phyloP scores from a whole-genome alignment of 352 stramenopile species.

The Thraustochytrium sp. region DNA sequence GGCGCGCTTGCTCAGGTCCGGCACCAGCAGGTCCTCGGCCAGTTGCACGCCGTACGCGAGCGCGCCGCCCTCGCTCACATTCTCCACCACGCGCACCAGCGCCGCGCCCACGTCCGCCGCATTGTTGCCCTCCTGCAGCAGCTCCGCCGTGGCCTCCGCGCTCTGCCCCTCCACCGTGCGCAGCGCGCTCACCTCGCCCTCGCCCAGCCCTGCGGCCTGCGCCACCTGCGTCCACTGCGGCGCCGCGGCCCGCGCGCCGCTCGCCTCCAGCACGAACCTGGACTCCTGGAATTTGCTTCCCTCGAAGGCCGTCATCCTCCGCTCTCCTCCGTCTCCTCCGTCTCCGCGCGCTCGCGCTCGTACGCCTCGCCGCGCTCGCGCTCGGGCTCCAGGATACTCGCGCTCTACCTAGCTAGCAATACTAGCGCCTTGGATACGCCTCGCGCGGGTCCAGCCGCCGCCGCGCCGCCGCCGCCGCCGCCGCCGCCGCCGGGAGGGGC shows the following conservation, averaged over 20 bases:
- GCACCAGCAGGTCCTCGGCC: background rate
- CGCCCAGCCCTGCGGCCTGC: background rate
- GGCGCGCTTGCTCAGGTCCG: background rate
- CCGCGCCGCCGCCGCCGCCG: too few relatives aligned
- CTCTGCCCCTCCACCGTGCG: background rate
- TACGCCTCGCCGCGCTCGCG: too few relatives aligned
- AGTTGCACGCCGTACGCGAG: background rate
- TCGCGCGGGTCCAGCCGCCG: too few relatives aligned
- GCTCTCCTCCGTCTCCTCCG: too few relatives aligned
- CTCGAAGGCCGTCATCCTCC: background rate
- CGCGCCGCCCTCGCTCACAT: background rate
- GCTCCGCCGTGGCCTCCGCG: background rate
- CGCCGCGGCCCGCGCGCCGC: background rate
- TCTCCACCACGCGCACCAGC: background rate
- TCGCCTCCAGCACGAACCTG: background rate
- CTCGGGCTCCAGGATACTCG: too few relatives aligned
- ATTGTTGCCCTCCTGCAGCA: background rate
- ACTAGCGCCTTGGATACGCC: too few relatives aligned
- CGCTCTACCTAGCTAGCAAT: too few relatives aligned
- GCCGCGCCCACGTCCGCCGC: background rate
- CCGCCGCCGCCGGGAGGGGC: too few relatives aligned
- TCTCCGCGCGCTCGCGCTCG: too few relatives aligned
- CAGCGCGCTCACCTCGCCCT: background rate
- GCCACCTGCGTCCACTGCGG: background rate
- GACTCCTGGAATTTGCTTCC: conserved; percentile 6